These are phyloP conservation scores for Lipomyces anomalus DNA, from an alignment of 805 yeast species.

Conservation along the genomic window DNA sequence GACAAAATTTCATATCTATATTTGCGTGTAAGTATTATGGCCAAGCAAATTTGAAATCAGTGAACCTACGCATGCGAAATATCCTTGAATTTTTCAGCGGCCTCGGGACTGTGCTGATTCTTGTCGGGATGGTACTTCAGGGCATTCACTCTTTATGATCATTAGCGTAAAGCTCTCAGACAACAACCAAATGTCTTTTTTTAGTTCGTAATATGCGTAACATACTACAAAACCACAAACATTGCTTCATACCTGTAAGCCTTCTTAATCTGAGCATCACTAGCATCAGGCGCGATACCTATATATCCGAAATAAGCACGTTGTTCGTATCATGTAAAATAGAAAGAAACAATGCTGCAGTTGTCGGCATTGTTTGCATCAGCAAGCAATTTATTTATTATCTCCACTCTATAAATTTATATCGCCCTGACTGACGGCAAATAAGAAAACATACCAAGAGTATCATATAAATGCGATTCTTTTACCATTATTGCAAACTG, in stretches of 20 bases:
- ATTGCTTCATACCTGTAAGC: slow-evolving; percentile 54
- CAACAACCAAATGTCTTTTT: not conserved
- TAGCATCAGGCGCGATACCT: slow-evolving; percentile 49
- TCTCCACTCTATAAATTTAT: too few species aligned
- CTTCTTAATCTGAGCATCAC: slow-evolving; percentile 59
- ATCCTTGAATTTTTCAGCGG: slow-evolving; percentile 94
- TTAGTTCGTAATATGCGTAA: not conserved
- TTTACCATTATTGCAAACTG: slow-evolving; percentile 48
- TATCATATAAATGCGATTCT: slow-evolving; percentile 62
- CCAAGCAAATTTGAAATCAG: slow-evolving; percentile 10
- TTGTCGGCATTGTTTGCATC: too few species aligned
- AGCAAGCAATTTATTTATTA: too few species aligned
- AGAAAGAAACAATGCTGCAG: not conserved
- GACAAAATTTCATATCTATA: slow-evolving; percentile 66
- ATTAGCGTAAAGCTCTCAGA: not conserved
- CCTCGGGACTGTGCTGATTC: slow-evolving; percentile 62
- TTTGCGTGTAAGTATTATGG: not conserved
- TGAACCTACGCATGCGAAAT: slow-evolving; percentile 60
- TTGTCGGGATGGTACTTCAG: slow-evolving; percentile 80
- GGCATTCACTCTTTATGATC: slow-evolving; percentile 49
- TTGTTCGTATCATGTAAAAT: too few species aligned
- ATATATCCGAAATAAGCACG: not conserved
- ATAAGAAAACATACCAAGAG: slow-evolving; percentile 46
- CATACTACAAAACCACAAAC: not conserved
- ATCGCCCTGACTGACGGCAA: too few species aligned